A percentile compares a stretch with the other conserved stretches of the same genome.
phyloP scores from a whole-genome alignment of 139 green algal species.

The Chlorella sorokiniana region DNA sequence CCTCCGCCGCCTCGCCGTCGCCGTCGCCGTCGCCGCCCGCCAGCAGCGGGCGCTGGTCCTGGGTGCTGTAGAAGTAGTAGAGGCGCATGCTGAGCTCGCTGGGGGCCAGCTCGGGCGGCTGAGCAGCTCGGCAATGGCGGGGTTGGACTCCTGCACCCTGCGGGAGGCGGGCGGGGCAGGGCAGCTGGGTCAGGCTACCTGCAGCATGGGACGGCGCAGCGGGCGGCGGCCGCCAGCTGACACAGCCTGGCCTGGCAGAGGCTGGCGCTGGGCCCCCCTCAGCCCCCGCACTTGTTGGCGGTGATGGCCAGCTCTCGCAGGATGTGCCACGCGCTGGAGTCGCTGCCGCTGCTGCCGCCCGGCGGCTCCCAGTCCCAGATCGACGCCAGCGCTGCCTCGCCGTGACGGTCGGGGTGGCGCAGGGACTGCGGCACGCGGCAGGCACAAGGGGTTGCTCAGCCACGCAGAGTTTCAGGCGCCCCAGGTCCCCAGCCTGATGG shows the following conservation, averaged over 20 bases:
- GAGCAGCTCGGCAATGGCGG: slow-evolving; percentile 12
- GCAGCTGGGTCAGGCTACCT: not conserved
- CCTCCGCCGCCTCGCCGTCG: not conserved
- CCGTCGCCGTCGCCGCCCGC: not conserved
- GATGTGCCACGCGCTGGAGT: slow-evolving; percentile 30
- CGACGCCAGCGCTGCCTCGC: not conserved
- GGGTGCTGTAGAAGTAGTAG: slow-evolving; percentile 21
- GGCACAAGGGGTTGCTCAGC: not conserved
- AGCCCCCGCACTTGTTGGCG: slow-evolving; percentile 1
- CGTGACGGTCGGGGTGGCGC: not conserved
- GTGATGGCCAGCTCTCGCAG: slow-evolving; percentile 32
- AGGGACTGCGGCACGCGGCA: not conserved
- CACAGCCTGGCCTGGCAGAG: too few relatives aligned
- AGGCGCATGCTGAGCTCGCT: slow-evolving; percentile 33
- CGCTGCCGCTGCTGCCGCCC: not conserved
- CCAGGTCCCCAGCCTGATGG: too few relatives aligned
- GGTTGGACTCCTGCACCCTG: slow-evolving; percentile 17
- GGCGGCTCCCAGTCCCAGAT: slow-evolving; percentile 44
- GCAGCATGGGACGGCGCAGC: not conserved
- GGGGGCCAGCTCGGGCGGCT: not conserved
- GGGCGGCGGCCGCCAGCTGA: too few relatives aligned
- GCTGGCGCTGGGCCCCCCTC: too few relatives aligned
- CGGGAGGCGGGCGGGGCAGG: not conserved
- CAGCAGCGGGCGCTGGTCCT: not conserved
- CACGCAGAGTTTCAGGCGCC: too few relatives aligned